phyloP scores from a whole-genome alignment of 2,329 filamentous ascomycete species.

The Triangularia verruculosa region DNA sequence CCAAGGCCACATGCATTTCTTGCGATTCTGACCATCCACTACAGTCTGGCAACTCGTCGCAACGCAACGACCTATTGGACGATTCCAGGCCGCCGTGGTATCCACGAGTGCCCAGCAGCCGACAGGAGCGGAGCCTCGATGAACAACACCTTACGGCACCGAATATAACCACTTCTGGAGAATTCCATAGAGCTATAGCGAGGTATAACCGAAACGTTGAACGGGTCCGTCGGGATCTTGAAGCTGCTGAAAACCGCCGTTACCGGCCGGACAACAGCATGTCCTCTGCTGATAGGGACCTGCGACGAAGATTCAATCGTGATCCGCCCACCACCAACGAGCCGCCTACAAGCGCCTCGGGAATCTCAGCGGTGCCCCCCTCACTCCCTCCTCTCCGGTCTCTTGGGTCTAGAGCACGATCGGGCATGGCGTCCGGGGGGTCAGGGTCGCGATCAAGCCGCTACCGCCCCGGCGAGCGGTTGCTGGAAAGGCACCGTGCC shows the following conservation, averaged over 20 bases:
- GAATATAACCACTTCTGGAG: not conserved
- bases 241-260: slow-evolving; percentile 1
- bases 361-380: slow-evolving; percentile 23
- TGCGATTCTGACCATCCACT: not conserved
- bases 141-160: not conserved
- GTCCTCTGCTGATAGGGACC: slow-evolving; percentile 30
- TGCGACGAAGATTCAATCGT: slow-evolving; percentile 37
- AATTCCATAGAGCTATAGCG: not conserved
- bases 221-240: not conserved
- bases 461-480: slow-evolving; percentile 30
- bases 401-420: slow-evolving; percentile 31
- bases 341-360: slow-evolving; percentile 26
- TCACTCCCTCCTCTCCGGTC: slow-evolving; percentile 40
- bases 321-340: slow-evolving; percentile 30
- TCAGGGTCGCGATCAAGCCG: slow-evolving; percentile 24
- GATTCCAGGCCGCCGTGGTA: not conserved
- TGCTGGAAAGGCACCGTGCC: slow-evolving; percentile 29
- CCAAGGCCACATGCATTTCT: not conserved
- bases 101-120: not conserved
- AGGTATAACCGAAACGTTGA: not conserved
- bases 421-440: slow-evolving; percentile 28
- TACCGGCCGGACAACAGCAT: slow-evolving; percentile 34
- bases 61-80: not conserved
- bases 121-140: not conserved
- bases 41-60: not conserved